Evolutionary conservation across 75 land plant species (phyloP).

Genomic region (Selaginella tamariscina): DNA sequence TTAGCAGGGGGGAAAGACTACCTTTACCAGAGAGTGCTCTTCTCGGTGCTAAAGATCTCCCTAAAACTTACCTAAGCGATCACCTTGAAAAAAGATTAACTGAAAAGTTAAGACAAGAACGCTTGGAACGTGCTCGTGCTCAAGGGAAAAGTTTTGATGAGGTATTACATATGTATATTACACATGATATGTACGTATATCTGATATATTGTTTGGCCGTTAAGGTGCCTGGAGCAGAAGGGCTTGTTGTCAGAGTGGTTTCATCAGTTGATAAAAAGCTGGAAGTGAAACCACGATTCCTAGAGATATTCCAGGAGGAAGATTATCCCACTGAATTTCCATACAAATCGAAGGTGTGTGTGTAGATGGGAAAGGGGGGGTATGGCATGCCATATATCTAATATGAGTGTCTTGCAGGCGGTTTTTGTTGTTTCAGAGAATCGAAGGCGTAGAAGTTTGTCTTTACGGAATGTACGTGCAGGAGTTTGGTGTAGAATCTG

Average conservation of each 20-base stretch:
- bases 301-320: constrained; percentile 19
- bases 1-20: not conserved
- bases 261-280: constrained; percentile 29
- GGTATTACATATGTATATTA: not conserved
- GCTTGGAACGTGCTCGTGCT: not conserved
- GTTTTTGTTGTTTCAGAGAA: not conserved
- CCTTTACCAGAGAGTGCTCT: constrained; percentile 6
- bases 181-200: not conserved
- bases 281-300: constrained; percentile 18
- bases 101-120: constrained; percentile 1
- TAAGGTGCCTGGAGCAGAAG: constrained; percentile 29
- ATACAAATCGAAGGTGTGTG: constrained; percentile 24
- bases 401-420: no score
- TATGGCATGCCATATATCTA: no score
- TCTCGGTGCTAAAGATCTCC: constrained; percentile 6
- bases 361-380: no score
- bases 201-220: no score
- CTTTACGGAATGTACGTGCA: constrained; percentile 4
- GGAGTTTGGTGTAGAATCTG: constrained; percentile 5
- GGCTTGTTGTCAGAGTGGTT: constrained; percentile 24
- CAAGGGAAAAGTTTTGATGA: constrained; percentile 6
- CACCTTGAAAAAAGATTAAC: not conserved
- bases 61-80: not conserved
- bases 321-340: constrained; percentile 23
- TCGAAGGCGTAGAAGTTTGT: constrained; percentile 10